Percentiles rank a stretch among this genome's conserved stretches.
phyloP scores from a whole-genome alignment of 2,329 filamentous ascomycete species.

The Trichoderma sp. region DNA sequence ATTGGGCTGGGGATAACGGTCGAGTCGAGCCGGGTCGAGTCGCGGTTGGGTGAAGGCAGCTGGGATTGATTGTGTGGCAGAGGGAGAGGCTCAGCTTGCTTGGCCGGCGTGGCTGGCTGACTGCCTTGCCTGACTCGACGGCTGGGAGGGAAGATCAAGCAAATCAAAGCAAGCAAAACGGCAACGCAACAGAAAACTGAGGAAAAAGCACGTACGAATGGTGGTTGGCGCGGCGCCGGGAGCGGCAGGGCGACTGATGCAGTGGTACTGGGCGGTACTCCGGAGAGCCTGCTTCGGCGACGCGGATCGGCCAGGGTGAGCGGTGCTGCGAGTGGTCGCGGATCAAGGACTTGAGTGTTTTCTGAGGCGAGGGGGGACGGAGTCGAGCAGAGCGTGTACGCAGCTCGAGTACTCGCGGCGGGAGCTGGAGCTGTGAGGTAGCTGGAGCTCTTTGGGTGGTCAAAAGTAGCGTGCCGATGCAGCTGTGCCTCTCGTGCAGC shows the following conservation, averaged over 20 bases:
- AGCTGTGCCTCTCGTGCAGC: neutral
- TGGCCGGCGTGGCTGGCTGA: neutral
- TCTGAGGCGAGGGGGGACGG: slow-evolving; percentile 1
- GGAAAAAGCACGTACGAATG: slow-evolving; percentile 12
- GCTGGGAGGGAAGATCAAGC: neutral
- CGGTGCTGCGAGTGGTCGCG: neutral
- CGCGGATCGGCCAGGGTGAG: slow-evolving; percentile 25
- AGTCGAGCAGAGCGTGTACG: slow-evolving; percentile 6
- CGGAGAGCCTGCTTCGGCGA: slow-evolving; percentile 3
- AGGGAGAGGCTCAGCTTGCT: slow-evolving; percentile 15
- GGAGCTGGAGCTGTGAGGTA: too few relatives aligned
- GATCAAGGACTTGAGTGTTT: too few relatives aligned
- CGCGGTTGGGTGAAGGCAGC: neutral
- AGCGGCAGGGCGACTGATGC: slow-evolving; percentile 20
- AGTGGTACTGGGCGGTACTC: slow-evolving; percentile 24
- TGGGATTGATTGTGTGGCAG: neutral
- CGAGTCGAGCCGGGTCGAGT: slow-evolving; percentile 1
- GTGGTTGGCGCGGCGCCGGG: slow-evolving; percentile 17
- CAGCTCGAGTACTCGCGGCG: too few relatives aligned
- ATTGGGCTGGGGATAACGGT: slow-evolving; percentile 17
- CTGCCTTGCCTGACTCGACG: slow-evolving; percentile 10
- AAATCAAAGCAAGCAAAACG: neutral
- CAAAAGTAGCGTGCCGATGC: slow-evolving; percentile 4
- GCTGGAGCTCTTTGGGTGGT: neutral
- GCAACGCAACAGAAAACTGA: neutral